Base-by-base conservation (phyloP, 345 rosid species). In the Salix brachista region DNA sequence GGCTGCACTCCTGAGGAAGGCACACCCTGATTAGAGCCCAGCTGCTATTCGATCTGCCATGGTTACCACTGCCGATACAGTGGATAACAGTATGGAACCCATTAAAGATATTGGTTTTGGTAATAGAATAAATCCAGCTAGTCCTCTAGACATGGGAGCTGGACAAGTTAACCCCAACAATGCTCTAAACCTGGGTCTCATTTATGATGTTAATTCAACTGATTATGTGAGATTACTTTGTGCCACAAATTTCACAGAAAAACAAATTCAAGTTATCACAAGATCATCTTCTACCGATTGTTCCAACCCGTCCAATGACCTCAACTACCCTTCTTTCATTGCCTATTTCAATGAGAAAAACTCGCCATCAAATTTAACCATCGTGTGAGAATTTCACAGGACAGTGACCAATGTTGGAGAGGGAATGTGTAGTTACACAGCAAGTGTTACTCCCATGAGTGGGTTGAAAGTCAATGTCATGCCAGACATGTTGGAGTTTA, bases 301-400 rank as follows among this genome's bases (percentile, higher is more conserved):
- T 61, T 83, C 88, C 5, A 65, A 42, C 16, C 83, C 87, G 4
- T 81, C 91, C 21, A 46, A 75, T 34, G 91, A 88, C 77, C 82
- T 88, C 6, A 90, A 90, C 70, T 90, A 88, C 77, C 91, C 90
- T 66, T 87, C 94, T 39, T 89, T 91, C 61, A 86, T 91, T 2
- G 89, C 85, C 17, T 81, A 75, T 46, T 87, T 80, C 67, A 73
- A 60, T 2, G 73, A 41, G 3, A 74, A 77, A 7, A 41, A 25
- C 14, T 67, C 79, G 0, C 58, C 70, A 14, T 23, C 75, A 1
- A 13, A 70, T 69, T 32, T 75, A 39, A 70, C 36, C 19, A 71
- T 58, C 0, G 78, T 66, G 25, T 75, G 50, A 28, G 85, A 84
- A 68, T 88, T 85, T 77, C 73, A 62, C 23, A 83, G 91, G 76